These are phyloP conservation scores for Polyplosphaeria fusca DNA, from an alignment of 495 filamentous ascomycete species.

Conservation along the genomic window DNA sequence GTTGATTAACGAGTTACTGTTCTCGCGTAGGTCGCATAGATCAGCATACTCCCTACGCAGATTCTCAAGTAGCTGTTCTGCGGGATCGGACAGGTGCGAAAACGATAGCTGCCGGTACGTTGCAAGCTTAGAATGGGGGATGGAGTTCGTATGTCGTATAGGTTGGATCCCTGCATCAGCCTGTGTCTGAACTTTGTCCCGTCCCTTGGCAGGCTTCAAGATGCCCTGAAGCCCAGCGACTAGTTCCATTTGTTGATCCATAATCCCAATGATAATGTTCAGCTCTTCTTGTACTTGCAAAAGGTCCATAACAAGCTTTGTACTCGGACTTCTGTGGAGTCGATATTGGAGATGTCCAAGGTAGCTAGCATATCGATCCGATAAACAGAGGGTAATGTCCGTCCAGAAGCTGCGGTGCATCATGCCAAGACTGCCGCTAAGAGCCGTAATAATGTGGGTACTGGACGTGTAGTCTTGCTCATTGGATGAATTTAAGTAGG, in stretches of 20 bases:
- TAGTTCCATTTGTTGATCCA: slow-evolving; percentile 42
- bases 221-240: slow-evolving; percentile 30
- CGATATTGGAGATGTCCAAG: slow-evolving; percentile 43
- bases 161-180: background rate
- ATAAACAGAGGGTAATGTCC: slow-evolving; percentile 39
- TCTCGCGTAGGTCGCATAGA: slow-evolving; percentile 40
- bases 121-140: slow-evolving; percentile 12
- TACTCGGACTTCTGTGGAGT: slow-evolving; percentile 42
- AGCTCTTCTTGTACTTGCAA: slow-evolving; percentile 44
- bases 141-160: slow-evolving; percentile 1
- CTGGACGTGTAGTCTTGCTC: slow-evolving; percentile 39
- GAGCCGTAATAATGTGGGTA: slow-evolving; percentile 37
- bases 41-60: slow-evolving; percentile 40
- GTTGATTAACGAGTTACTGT: slow-evolving; percentile 42
- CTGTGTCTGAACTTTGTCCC: background rate
- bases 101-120: slow-evolving; percentile 37
- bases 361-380: slow-evolving; percentile 43
- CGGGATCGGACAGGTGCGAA: slow-evolving; percentile 35
- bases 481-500: slow-evolving; percentile 31
- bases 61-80: slow-evolving; percentile 40
- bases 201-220: slow-evolving; percentile 2
- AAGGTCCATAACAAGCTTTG: slow-evolving; percentile 44
- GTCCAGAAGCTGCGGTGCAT: slow-evolving; percentile 43
- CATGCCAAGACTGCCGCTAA: slow-evolving; percentile 42
- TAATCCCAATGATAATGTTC: slow-evolving; percentile 43